Evolutionary conservation across 192 early-diverging fungal genomes (phyloP).

Genomic region (Ambispora gerdemannii): DNA sequence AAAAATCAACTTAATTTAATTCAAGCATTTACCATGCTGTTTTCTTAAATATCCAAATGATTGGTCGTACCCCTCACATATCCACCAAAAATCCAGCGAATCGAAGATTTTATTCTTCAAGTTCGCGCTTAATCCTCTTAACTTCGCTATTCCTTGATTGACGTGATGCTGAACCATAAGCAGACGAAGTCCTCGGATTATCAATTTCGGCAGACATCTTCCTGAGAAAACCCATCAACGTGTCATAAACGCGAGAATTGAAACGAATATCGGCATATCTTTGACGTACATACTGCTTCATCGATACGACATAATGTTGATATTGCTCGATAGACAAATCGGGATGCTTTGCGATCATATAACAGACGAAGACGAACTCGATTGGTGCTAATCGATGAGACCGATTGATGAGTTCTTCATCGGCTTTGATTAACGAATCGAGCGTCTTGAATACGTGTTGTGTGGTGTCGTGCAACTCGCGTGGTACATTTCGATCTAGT

Average conservation of each 20-base stretch:
- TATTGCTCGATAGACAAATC: background rate
- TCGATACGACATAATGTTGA: background rate
- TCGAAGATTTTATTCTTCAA: too few species aligned
- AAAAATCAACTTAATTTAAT: too few species aligned
- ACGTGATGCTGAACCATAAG: too few species aligned
- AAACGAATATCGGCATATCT: background rate
- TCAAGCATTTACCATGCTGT: too few species aligned
- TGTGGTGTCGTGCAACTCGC: background rate
- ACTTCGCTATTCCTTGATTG: too few species aligned
- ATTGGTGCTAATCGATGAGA: constrained; percentile 23
- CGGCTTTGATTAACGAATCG: constrained; percentile 22
- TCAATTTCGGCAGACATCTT: too few species aligned
- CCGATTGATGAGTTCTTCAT: constrained; percentile 26
- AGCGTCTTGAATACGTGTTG: constrained; percentile 15
- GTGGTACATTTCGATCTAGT: constrained; percentile 23
- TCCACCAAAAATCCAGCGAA: too few species aligned
- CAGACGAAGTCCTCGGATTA: too few species aligned
- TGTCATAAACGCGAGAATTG: background rate
- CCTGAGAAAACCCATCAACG: constrained; percentile 4
- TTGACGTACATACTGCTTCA: background rate
- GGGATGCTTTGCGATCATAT: constrained; percentile 20
- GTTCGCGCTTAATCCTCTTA: too few species aligned
- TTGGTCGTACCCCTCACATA: too few species aligned
- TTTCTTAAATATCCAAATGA: too few species aligned
- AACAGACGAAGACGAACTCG: constrained; percentile 26